A percentile compares a stretch with the other conserved stretches of the same genome.
Evolutionary conservation across 176 grass and related monocot species (phyloP).

Genomic region (Juncus effusus): DNA sequence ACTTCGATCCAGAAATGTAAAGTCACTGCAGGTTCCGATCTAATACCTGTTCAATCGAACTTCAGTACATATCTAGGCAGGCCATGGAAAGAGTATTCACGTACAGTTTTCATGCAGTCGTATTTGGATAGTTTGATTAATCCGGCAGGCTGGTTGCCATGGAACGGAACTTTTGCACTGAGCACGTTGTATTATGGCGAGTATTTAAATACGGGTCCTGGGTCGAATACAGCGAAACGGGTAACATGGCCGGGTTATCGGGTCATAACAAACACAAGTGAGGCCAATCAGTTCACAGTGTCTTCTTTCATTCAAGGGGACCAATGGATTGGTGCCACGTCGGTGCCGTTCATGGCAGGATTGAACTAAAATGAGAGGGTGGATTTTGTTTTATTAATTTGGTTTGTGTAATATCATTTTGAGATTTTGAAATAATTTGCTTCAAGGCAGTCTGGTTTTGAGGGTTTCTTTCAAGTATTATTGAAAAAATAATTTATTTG

Average conservation of each 20-base stretch:
- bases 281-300: constrained; percentile 55
- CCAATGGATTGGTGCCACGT: constrained; percentile 49
- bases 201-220: constrained; percentile 60
- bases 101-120: constrained; percentile 63
- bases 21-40: constrained; percentile 51
- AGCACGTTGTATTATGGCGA: constrained; percentile 72
- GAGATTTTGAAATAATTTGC: too few relatives aligned
- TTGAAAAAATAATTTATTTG: too few relatives aligned
- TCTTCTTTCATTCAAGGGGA: constrained; percentile 64
- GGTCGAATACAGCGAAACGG: constrained; percentile 26
- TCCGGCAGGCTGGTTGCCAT: constrained; percentile 56
- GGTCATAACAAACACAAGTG: constrained; percentile 40
- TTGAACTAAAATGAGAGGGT: constrained; percentile 24
- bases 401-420: too few relatives aligned
- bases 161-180: constrained; percentile 55
- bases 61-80: constrained; percentile 54
- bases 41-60: constrained; percentile 30
- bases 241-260: constrained; percentile 57
- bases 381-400: too few relatives aligned
- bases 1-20: constrained; percentile 74
- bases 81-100: constrained; percentile 70
- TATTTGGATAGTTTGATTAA: constrained; percentile 41
- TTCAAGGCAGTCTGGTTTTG: too few relatives aligned
- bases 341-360: constrained; percentile 48
- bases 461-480: too few relatives aligned